Percentiles rank a stretch among this genome's conserved stretches.
Evolutionary conservation across 2,329 filamentous ascomycete species (phyloP).

Genomic region (Cordyceps cicadae): DNA sequence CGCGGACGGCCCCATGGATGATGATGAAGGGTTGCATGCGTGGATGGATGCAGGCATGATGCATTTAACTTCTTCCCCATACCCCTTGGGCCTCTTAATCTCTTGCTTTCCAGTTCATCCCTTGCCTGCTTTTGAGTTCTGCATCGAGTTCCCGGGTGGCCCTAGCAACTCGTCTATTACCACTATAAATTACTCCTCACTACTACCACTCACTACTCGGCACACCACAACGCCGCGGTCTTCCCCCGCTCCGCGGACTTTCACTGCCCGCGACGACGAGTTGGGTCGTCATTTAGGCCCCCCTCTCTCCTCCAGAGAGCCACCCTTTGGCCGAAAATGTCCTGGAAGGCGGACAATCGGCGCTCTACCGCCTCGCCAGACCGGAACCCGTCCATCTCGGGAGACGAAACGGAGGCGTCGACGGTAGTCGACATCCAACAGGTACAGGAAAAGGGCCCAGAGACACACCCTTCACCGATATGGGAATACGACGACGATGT

Average conservation of each 20-base stretch:
- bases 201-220: too few relatives aligned
- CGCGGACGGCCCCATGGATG: too few relatives aligned
- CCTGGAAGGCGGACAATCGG: neutral
- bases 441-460: slow-evolving; percentile 12
- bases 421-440: slow-evolving; percentile 13
- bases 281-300: neutral
- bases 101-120: neutral
- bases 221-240: too few relatives aligned
- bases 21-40: too few relatives aligned
- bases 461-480: slow-evolving; percentile 10
- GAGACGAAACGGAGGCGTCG: slow-evolving; percentile 3
- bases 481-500: slow-evolving; percentile 15
- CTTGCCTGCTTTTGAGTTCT: too few relatives aligned
- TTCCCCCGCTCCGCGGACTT: neutral
- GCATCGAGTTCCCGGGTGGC: too few relatives aligned
- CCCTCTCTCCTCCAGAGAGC: neutral
- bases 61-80: slow-evolving; percentile 1
- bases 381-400: neutral
- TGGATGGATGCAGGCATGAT: neutral
- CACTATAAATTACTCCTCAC: too few relatives aligned
- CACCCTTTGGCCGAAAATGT: neutral
- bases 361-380: neutral
- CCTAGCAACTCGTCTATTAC: too few relatives aligned
- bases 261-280: neutral
- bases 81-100: neutral